phyloP scores from a whole-genome alignment of 2,329 filamentous ascomycete species.

The Calycina marina region DNA sequence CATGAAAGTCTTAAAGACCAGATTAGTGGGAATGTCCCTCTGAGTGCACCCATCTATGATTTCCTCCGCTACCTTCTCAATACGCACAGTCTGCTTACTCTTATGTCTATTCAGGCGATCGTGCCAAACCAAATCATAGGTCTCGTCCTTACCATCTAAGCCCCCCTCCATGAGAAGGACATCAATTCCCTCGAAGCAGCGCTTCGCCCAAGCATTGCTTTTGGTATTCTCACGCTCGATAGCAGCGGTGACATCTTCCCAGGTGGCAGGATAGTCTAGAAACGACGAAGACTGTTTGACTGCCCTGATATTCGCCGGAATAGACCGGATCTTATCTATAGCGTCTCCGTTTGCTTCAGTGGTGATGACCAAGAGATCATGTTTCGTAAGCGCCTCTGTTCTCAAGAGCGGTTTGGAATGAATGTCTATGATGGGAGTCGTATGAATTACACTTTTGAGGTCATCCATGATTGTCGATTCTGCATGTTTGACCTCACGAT shows the following conservation, averaged over 20 bases:
- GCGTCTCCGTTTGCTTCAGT: conserved; percentile 61
- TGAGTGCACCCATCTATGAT: conserved; percentile 33
- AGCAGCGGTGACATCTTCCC: conserved; percentile 32
- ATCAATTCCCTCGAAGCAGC: conserved; percentile 59
- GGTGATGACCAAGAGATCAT: conserved; percentile 43
- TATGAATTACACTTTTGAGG: conserved; percentile 28
- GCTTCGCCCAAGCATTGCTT: conserved; percentile 39
- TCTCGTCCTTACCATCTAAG: conserved; percentile 37
- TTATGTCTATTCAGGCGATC: conserved; percentile 46
- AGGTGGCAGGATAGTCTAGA: conserved; percentile 49
- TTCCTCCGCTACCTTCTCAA: conserved; percentile 56
- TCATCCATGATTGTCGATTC: conserved; percentile 14
- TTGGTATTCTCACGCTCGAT: conserved; percentile 15
- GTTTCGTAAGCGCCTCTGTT: conserved; percentile 29
- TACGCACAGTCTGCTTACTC: conserved; percentile 61
- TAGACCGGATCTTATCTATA: conserved; percentile 43
- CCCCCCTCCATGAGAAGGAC: conserved; percentile 69
- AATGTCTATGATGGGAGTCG: conserved; percentile 55
- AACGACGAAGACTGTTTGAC: conserved; percentile 51
- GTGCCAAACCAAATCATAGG: conserved; percentile 49
- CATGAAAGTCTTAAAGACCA: conserved; percentile 26
- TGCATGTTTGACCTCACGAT: no score
- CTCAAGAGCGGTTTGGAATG: conserved; percentile 57
- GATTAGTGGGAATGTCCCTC: conserved; percentile 23
- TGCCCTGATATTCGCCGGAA: conserved; percentile 56